These are phyloP conservation scores for Tylopilus balloui DNA, from an alignment of 768 basidiomycete genomes.

Conservation along the genomic window DNA sequence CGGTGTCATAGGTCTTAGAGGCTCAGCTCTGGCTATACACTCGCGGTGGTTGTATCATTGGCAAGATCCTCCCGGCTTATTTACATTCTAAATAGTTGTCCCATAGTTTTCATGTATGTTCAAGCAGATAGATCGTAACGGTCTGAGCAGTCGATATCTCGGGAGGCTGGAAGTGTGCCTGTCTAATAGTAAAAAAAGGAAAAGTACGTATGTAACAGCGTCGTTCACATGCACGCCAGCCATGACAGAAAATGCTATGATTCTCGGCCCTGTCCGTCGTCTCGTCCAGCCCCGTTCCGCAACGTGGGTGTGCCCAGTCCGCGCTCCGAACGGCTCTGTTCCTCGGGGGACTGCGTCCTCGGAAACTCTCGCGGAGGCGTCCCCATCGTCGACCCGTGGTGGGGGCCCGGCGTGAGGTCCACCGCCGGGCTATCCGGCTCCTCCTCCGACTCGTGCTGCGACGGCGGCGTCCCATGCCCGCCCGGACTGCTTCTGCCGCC, in stretches of 20 bases:
- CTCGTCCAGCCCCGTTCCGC: constrained; percentile 41
- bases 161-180: background rate
- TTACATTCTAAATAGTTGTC: background rate
- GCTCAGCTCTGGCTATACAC: too few species aligned
- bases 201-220: background rate
- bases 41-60: background rate
- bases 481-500: constrained; percentile 13
- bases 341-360: constrained; percentile 30
- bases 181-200: constrained; percentile 5
- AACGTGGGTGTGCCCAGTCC: constrained; percentile 62
- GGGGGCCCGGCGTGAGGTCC: constrained; percentile 34
- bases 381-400: background rate
- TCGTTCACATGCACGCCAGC: too few species aligned
- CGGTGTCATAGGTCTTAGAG: too few species aligned
- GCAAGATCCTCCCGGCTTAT: background rate
- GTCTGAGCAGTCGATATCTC: background rate
- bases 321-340: constrained; percentile 57
- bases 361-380: constrained; percentile 15
- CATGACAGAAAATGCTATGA: background rate
- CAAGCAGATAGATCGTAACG: background rate
- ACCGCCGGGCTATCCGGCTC: constrained; percentile 42
- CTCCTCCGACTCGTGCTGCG: constrained; percentile 38
- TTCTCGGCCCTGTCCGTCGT: constrained; percentile 15
- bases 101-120: background rate
- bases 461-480: constrained; percentile 30